These are phyloP conservation scores for Thielaviopsis ethacetica DNA, from an alignment of 2,329 filamentous ascomycete genomes.

Conservation along the genomic window DNA sequence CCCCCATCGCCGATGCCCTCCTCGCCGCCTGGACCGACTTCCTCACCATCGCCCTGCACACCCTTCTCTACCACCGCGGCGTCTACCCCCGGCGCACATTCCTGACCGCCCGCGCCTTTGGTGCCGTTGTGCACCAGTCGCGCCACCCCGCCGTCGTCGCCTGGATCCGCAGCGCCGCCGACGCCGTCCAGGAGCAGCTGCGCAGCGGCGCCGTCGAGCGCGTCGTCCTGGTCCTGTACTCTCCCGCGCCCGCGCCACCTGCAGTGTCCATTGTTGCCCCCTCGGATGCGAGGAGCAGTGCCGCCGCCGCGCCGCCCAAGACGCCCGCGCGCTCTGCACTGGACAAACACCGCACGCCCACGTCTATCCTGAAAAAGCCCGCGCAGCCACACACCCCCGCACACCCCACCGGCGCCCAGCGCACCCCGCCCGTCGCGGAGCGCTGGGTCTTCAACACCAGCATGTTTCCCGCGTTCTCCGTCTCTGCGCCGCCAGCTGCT, in stretches of 20 bases:
- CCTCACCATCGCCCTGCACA: conserved; percentile 68
- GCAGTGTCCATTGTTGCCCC: neutral
- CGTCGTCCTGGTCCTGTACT: conserved; percentile 33
- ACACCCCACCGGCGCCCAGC: conserved; percentile 20
- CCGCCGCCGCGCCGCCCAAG: neutral
- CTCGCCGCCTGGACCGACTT: conserved; percentile 61
- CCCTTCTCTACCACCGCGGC: conserved; percentile 64
- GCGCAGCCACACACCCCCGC: too few species aligned
- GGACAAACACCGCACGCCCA: conserved; percentile 36
- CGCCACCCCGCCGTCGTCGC: conserved; percentile 72
- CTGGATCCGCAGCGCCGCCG: conserved; percentile 70
- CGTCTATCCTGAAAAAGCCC: conserved; percentile 1
- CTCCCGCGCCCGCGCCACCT: conserved; percentile 12
- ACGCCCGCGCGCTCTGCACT: conserved; percentile 25
- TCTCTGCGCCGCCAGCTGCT: conserved; percentile 5
- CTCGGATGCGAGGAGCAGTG: neutral
- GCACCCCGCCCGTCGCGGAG: conserved; percentile 14
- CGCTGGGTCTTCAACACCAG: conserved; percentile 10
- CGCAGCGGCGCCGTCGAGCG: conserved; percentile 34
- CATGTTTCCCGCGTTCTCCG: conserved; percentile 4
- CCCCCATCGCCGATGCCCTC: conserved; percentile 34
- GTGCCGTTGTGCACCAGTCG: conserved; percentile 69
- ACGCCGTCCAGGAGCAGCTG: conserved; percentile 55
- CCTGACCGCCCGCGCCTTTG: conserved; percentile 63
- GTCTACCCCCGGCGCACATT: conserved; percentile 71